Evolutionary conservation across 768 basidiomycete genomes (phyloP).

Genomic region (Hericium coralloides): DNA sequence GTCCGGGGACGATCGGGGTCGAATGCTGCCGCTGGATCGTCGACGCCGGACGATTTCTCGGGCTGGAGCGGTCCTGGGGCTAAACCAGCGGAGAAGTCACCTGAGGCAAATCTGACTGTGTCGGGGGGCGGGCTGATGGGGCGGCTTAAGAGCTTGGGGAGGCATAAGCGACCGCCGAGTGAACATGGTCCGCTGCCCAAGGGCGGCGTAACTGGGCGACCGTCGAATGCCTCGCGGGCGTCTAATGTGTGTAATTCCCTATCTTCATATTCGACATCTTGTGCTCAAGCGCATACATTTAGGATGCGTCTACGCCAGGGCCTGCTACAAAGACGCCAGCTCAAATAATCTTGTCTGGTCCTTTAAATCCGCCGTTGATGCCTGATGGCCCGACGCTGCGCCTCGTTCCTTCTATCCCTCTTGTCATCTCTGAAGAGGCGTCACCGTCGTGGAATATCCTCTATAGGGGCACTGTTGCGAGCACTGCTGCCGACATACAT

Average conservation of each 20-base stretch:
- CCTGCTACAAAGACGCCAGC: slow-evolving; percentile 31
- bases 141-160: slow-evolving; percentile 67
- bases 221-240: not conserved
- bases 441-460: slow-evolving; percentile 65
- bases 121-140: slow-evolving; percentile 60
- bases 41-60: slow-evolving; percentile 40
- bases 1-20: slow-evolving; percentile 38
- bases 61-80: slow-evolving; percentile 24
- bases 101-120: not conserved
- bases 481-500: slow-evolving; percentile 42
- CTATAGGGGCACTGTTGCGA: slow-evolving; percentile 64
- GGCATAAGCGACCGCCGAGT: slow-evolving; percentile 32
- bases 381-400: slow-evolving; percentile 62
- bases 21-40: slow-evolving; percentile 24
- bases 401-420: slow-evolving; percentile 48
- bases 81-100: not conserved
- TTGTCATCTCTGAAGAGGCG: slow-evolving; percentile 80
- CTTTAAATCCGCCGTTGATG: slow-evolving; percentile 57
- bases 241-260: not conserved
- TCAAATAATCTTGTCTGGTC: slow-evolving; percentile 45
- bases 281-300: not conserved
- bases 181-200: slow-evolving; percentile 17
- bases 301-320: slow-evolving; percentile 16
- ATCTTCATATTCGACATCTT: not conserved
- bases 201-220: not conserved